Evolutionary conservation across 2,329 filamentous ascomycete species (phyloP), one percentile per base, ranked within the genome.

Genomic region (Amesomyces nigricolor): DNA sequence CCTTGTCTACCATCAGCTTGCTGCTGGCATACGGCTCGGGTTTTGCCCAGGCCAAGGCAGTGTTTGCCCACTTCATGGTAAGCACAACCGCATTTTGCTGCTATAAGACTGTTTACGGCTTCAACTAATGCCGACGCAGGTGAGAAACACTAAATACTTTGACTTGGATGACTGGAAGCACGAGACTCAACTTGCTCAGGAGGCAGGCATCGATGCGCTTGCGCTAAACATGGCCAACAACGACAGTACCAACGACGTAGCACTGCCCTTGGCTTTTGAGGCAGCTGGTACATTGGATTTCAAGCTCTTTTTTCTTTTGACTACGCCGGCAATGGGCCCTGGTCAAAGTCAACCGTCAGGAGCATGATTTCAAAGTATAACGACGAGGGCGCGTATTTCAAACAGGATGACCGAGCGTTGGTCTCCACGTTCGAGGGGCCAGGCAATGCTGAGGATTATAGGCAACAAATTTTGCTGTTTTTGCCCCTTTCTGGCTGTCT

Each of bases 351-450:
- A 11, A 57, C 56, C 2, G 68, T 72, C 13, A 62, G 62, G 22
- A 52, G 56, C 30, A 51, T 66, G 5, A 56, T 71, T 50, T 60
- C 62, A 14, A 29, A 57, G 29, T 72, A 67, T 58, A 60, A 59
- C 38, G 44, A 11, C 17, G 54, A 60, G 11, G 10, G 48, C 0
- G 65, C 66, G 2, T 67, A 72, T 61, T 68, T 63, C 46, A 57
- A 58, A 14, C 54, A 62, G 42, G 60, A 65, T 19, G 19, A 17
- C 4, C 60, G 70, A 49, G 71, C 77, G 2, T 68, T 80, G 17
- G 78, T 76, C 5, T 76, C 73, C 5, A 81, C 78, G 1, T 81
- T 80, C 53, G 77, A 80, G 63, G 78, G 78, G 1, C 64, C 68
- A 1, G 58, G 54, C 11, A 72, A 72, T 17, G 66, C 69, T n/a